Percentiles rank a stretch among this genome's conserved stretches.
phyloP scores from a whole-genome alignment of 2,329 filamentous ascomycete species.

The Cordyceps cateniannulata region DNA sequence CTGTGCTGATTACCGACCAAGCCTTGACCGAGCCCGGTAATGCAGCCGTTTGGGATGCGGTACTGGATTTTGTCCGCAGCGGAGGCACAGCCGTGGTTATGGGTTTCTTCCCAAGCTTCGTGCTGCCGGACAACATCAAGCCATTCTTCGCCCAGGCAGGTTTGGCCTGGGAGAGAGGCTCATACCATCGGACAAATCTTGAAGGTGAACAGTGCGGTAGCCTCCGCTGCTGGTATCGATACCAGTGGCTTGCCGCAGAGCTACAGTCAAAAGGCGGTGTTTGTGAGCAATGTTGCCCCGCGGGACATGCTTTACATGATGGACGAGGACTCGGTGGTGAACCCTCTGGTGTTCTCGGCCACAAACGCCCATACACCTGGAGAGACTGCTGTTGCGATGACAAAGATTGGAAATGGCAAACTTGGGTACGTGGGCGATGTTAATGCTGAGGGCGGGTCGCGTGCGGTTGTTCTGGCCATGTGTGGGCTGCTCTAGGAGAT shows the following conservation, averaged over 20 bases:
- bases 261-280: not conserved
- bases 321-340: not conserved
- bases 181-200: not conserved
- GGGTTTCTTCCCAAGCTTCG: slow-evolving; percentile 17
- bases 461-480: slow-evolving; percentile 23
- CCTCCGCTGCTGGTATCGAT: not conserved
- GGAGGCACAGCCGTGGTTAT: slow-evolving; percentile 16
- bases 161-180: not conserved
- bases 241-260: not conserved
- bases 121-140: slow-evolving; percentile 2
- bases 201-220: not conserved
- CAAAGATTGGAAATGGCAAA: slow-evolving; percentile 22
- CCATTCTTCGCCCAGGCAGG: not conserved
- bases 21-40: slow-evolving; percentile 12
- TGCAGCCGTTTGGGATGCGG: slow-evolving; percentile 14
- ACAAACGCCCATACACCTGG: too few species aligned
- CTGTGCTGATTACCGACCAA: slow-evolving; percentile 16
- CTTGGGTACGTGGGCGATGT: slow-evolving; percentile 26
- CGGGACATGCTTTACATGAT: not conserved
- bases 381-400: slow-evolving; percentile 20
- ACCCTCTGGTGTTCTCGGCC: not conserved
- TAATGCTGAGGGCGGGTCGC: slow-evolving; percentile 20
- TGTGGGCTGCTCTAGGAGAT: slow-evolving; percentile 19
- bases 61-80: slow-evolving; percentile 15
- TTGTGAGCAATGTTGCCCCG: not conserved